A percentile compares a stretch with the other conserved stretches of the same genome.
Conservation (phyloP, 495 filamentous ascomycete species). For the Aspergillus sclerotioniger region DNA sequence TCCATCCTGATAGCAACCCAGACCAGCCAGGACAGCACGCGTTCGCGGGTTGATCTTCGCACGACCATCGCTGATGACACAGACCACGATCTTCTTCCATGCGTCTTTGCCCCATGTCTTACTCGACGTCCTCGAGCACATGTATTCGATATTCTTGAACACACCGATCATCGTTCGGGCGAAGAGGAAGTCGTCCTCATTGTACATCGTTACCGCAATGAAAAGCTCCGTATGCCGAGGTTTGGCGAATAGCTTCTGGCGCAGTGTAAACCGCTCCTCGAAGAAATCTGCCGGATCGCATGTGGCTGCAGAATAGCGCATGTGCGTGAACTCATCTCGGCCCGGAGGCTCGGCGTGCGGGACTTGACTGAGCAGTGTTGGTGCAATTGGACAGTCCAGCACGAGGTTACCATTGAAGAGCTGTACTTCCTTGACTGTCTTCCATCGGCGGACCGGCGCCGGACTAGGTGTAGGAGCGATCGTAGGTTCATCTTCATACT, state of each 20-base stretch:
- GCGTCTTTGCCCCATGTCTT: constrained; percentile 98
- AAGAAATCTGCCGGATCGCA: constrained; percentile 92
- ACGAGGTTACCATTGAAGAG: constrained; percentile 97
- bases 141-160: constrained; percentile 96
- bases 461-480: constrained; percentile 53
- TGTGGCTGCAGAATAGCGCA: constrained; percentile 96
- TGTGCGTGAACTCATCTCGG: constrained; percentile 97
- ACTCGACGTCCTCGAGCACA: constrained; percentile 86
- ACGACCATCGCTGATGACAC: constrained; percentile 96
- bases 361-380: constrained; percentile 79
- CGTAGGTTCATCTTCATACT: constrained; percentile 44
- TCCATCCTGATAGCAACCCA: constrained; percentile 97
- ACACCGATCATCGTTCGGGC: constrained; percentile 96
- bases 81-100: constrained; percentile 99
- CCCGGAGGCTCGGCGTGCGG: constrained; percentile 76
- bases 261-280: constrained; percentile 83
- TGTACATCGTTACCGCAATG: constrained; percentile 99
- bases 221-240: constrained; percentile 93
- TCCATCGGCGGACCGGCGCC: constrained; percentile 85
- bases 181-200: constrained; percentile 96
- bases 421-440: constrained; percentile 97
- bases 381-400: constrained; percentile 93
- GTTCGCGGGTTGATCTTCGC: constrained; percentile 96
- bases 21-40: constrained; percentile 80
- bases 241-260: constrained; percentile 92